Evolutionary conservation across 805 yeast species (phyloP).

Genomic region (Myxozyma geophila): DNA sequence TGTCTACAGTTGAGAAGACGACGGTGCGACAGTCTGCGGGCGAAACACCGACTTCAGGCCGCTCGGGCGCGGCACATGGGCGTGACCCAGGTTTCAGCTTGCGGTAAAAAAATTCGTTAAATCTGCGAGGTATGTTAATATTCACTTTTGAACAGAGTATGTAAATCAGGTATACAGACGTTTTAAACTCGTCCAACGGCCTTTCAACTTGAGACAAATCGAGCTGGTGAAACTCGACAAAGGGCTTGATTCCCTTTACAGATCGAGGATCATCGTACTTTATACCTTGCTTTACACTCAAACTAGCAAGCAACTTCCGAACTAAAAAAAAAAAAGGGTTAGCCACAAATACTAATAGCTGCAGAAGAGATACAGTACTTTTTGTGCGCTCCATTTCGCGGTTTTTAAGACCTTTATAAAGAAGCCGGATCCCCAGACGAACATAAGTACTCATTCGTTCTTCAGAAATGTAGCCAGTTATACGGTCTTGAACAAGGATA

Average conservation of each 20-base stretch:
- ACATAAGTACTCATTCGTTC: conserved; percentile 92
- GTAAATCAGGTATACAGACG: conserved; percentile 42
- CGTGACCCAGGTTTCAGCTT: conserved; percentile 73
- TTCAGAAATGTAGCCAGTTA: conserved; percentile 85
- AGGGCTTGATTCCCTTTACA: conserved; percentile 68
- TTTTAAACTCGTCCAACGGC: conserved; percentile 57
- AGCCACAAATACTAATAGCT: not conserved
- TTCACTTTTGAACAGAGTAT: not conserved
- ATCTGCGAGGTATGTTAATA: conserved; percentile 40
- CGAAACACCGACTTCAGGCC: conserved; percentile 60
- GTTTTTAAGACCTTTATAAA: conserved; percentile 73
- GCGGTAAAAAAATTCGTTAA: conserved; percentile 89
- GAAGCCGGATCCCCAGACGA: conserved; percentile 79
- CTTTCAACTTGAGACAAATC: conserved; percentile 70
- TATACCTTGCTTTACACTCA: conserved; percentile 79
- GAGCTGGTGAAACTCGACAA: conserved; percentile 80
- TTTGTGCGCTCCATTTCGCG: conserved; percentile 59
- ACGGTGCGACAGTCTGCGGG: conserved; percentile 90
- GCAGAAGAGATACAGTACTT: conserved; percentile 21
- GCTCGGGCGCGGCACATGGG: conserved; percentile 62
- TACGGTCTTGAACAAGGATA: conserved; percentile 89
- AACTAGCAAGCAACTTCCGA: conserved; percentile 61
- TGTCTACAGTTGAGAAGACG: conserved; percentile 60
- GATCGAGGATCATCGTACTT: conserved; percentile 79
- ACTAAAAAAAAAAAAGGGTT: conserved; percentile 42